These are phyloP conservation scores for Diversispora eburnea DNA, from an alignment of 192 early-diverging fungal species.

Conservation along the genomic window DNA sequence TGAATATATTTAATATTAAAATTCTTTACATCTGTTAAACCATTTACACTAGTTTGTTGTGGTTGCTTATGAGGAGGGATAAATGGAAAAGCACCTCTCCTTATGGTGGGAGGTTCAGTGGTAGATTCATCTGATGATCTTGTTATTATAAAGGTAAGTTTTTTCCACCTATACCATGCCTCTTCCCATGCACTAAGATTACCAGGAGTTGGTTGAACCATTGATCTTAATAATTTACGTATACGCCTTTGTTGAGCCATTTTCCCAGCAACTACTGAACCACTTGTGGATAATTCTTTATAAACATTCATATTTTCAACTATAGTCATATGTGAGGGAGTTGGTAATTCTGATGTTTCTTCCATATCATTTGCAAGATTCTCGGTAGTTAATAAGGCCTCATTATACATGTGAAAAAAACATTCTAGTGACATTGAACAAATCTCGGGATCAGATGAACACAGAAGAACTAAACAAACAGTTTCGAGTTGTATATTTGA, in stretches of 20 bases:
- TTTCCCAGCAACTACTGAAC: constrained; percentile 53
- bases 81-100: not conserved
- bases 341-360: constrained; percentile 30
- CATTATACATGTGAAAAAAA: constrained; percentile 65
- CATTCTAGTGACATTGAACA: constrained; percentile 56
- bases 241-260: constrained; percentile 75
- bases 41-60: not conserved
- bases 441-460: constrained; percentile 67
- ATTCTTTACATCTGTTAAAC: no score
- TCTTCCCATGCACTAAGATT: constrained; percentile 85
- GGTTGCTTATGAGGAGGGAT: not conserved
- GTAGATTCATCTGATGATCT: constrained; percentile 36
- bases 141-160: constrained; percentile 44
- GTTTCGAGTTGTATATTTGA: constrained; percentile 74
- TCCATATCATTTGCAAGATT: constrained; percentile 42
- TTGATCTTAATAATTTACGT: constrained; percentile 61
- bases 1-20: no score
- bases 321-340: constrained; percentile 49
- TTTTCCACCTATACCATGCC: constrained; percentile 69
- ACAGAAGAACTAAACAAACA: constrained; percentile 66
- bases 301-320: constrained; percentile 69
- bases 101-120: constrained; percentile 16
- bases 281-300: constrained; percentile 53
- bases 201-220: constrained; percentile 64
- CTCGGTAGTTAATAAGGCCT: constrained; percentile 54